Percentiles rank a stretch among this genome's conserved stretches.
Evolutionary conservation across 345 rosid species (phyloP).

Genomic region (Linum tenue): DNA sequence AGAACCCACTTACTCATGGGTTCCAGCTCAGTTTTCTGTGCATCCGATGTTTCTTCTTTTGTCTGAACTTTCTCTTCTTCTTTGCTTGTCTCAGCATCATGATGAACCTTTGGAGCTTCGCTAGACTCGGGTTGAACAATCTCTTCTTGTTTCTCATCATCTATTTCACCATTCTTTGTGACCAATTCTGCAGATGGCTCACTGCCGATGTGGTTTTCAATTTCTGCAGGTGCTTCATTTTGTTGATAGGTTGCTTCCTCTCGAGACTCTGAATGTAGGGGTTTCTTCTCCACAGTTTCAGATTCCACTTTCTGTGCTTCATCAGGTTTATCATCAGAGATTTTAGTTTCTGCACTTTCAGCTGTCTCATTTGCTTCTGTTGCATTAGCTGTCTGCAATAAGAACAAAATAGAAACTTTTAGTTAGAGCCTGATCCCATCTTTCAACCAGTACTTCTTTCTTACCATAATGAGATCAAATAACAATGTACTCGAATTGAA

Average conservation of each 20-base stretch:
- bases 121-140: background rate
- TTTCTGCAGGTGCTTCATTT: background rate
- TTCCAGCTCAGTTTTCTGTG: constrained; percentile 3
- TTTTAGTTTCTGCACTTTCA: background rate
- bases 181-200: constrained; percentile 11
- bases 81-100: too few relatives aligned
- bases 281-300: constrained; percentile 13
- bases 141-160: constrained; percentile 4
- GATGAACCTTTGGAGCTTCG: too few relatives aligned
- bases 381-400: background rate
- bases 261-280: background rate
- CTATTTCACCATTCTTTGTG: constrained; percentile 7
- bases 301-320: constrained; percentile 3
- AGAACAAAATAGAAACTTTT: background rate
- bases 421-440: too few relatives aligned
- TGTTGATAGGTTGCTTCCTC: constrained; percentile 8
- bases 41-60: constrained; percentile 7
- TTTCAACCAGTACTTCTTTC: too few relatives aligned
- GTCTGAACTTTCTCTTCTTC: too few relatives aligned
- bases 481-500: too few relatives aligned
- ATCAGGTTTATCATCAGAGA: background rate
- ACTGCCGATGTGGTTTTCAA: constrained; percentile 10
- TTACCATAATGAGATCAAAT: too few relatives aligned
- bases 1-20: constrained; percentile 15
- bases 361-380: background rate